These are phyloP conservation scores for Ambrosia artemisiifolia DNA, from an alignment of 129 eudicot genomes.

Conservation along the genomic window DNA sequence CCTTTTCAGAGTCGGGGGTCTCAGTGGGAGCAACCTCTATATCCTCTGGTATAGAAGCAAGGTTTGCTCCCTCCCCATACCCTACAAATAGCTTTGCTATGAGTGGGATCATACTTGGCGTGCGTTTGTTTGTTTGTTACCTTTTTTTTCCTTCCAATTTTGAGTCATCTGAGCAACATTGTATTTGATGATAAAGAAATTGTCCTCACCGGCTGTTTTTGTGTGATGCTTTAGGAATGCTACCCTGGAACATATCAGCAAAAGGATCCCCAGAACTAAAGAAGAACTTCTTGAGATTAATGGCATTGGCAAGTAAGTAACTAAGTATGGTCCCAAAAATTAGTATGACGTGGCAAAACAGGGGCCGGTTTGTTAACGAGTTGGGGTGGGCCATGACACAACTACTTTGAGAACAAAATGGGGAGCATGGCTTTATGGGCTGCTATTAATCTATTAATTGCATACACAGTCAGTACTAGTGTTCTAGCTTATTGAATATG, in stretches of 20 bases:
- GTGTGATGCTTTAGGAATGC: constrained; percentile 46
- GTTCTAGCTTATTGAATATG: not conserved
- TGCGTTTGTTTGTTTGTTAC: too few relatives aligned
- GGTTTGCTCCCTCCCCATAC: too few relatives aligned
- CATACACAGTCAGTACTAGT: not conserved
- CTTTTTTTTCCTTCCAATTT: too few relatives aligned
- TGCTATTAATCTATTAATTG: not conserved
- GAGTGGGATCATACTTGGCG: too few relatives aligned
- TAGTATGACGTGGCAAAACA: not conserved
- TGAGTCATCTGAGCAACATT: not conserved
- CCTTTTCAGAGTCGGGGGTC: too few relatives aligned
- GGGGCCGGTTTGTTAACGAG: not conserved
- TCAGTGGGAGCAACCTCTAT: too few relatives aligned
- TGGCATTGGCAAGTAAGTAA: constrained; percentile 85
- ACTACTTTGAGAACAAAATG: not conserved
- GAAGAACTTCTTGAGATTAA: constrained; percentile 78
- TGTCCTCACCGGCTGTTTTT: constrained; percentile 5
- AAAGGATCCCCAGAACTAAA: constrained; percentile 61
- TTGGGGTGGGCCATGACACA: not conserved
- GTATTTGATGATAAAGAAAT: not conserved
- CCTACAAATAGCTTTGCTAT: too few relatives aligned
- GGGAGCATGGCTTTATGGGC: not conserved
- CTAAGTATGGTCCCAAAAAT: not conserved
- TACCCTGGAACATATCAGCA: constrained; percentile 53
- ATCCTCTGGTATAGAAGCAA: too few relatives aligned